phyloP scores from a whole-genome alignment of 371 early-diverging fungal species.

The Haplosporangium sp. region DNA sequence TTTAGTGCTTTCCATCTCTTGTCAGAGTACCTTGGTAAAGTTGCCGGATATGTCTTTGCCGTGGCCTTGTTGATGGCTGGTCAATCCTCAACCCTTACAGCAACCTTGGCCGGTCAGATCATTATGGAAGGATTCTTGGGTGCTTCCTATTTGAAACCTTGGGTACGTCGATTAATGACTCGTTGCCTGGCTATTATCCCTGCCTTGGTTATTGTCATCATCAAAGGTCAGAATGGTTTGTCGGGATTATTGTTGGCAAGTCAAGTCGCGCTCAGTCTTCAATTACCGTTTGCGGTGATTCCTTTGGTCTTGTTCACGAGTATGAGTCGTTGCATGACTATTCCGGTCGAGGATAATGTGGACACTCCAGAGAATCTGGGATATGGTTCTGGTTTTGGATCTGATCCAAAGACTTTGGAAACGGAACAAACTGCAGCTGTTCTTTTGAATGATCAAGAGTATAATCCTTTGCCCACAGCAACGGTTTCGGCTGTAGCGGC shows the following conservation, averaged over 20 bases:
- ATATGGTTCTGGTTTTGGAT: slow-evolving; percentile 16
- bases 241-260: slow-evolving; percentile 75
- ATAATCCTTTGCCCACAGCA: background rate
- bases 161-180: slow-evolving; percentile 79
- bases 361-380: slow-evolving; percentile 42
- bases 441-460: slow-evolving; percentile 8
- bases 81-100: slow-evolving; percentile 85
- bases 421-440: background rate
- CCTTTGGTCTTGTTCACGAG: slow-evolving; percentile 82
- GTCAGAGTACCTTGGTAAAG: slow-evolving; percentile 67
- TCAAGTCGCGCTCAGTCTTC: slow-evolving; percentile 84
- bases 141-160: slow-evolving; percentile 71
- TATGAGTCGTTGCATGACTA: slow-evolving; percentile 55
- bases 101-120: slow-evolving; percentile 89
- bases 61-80: slow-evolving; percentile 82
- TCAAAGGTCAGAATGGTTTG: slow-evolving; percentile 74
- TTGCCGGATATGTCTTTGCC: slow-evolving; percentile 81
- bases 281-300: slow-evolving; percentile 85
- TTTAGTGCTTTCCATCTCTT: slow-evolving; percentile 76
- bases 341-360: slow-evolving; percentile 46
- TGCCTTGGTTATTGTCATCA: slow-evolving; percentile 76
- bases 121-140: slow-evolving; percentile 88
- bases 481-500: background rate
- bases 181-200: slow-evolving; percentile 81
- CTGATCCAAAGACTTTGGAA: slow-evolving; percentile 8